These are phyloP conservation scores for Salix brachista DNA, from an alignment of 345 rosid genomes.

Conservation along the genomic window DNA sequence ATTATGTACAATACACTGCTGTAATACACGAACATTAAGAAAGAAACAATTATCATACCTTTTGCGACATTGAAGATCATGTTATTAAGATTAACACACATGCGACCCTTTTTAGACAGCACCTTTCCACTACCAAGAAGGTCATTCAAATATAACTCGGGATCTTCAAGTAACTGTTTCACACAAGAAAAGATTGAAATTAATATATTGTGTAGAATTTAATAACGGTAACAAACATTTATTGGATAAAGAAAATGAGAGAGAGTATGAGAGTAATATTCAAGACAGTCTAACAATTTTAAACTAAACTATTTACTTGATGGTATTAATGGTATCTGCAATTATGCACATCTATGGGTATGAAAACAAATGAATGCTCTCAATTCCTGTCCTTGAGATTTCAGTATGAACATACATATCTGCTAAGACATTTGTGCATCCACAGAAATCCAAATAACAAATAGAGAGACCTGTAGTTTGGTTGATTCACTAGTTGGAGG, in stretches of 20 bases:
- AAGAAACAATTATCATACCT: slow-evolving; percentile 40
- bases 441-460: not conserved
- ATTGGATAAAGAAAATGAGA: not conserved
- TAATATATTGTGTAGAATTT: slow-evolving; percentile 1
- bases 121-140: slow-evolving; percentile 68
- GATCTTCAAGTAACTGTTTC: slow-evolving; percentile 71
- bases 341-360: not conserved
- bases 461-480: not conserved
- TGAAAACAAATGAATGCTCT: not conserved
- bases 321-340: not conserved
- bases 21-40: not conserved
- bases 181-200: slow-evolving; percentile 12
- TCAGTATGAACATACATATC: not conserved
- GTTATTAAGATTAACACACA: slow-evolving; percentile 60
- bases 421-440: not conserved
- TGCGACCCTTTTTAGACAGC: slow-evolving; percentile 67
- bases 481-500: not conserved
- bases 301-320: not conserved
- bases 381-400: not conserved
- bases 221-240: not conserved
- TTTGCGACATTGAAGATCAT: slow-evolving; percentile 58
- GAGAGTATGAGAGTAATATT: no score
- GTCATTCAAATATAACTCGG: slow-evolving; percentile 53
- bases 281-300: not conserved
- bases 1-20: not conserved